Evolutionary conservation across 768 basidiomycete species (phyloP).

Genomic region (Boletus rufocinnamomeus): DNA sequence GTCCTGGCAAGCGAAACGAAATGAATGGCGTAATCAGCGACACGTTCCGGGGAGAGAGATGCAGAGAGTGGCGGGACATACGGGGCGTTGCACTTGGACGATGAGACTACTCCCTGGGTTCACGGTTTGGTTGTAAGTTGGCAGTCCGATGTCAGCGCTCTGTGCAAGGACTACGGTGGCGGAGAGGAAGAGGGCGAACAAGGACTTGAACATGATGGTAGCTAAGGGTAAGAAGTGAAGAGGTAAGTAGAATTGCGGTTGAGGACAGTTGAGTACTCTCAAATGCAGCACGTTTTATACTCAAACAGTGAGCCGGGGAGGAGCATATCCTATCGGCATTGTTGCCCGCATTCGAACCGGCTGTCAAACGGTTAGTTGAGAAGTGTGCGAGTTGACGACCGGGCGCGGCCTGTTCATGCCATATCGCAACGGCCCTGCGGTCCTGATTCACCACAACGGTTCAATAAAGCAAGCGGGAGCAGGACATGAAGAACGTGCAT

Average conservation of each 20-base stretch:
- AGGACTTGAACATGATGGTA: slow-evolving; percentile 18
- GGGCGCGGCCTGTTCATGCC: neutral
- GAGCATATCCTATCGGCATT: slow-evolving; percentile 2
- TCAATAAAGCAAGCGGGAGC: neutral
- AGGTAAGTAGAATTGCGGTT: neutral
- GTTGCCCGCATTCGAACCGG: slow-evolving; percentile 4
- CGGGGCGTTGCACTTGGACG: slow-evolving; percentile 51
- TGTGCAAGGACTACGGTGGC: slow-evolving; percentile 44
- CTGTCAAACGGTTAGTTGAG: neutral
- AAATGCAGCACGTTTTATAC: slow-evolving; percentile 9
- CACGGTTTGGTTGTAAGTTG: slow-evolving; percentile 33
- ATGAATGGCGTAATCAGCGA: neutral
- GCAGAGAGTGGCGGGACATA: slow-evolving; percentile 27
- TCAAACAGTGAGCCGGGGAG: neutral
- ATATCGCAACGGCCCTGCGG: neutral
- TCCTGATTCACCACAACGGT: neutral
- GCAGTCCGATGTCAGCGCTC: slow-evolving; percentile 41
- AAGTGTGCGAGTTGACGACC: no score
- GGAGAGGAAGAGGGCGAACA: slow-evolving; percentile 30
- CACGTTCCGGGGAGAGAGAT: neutral
- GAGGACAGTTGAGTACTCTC: neutral
- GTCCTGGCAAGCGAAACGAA: slow-evolving; percentile 28
- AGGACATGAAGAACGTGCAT: neutral
- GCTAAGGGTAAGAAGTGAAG: neutral
- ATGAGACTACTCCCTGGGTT: slow-evolving; percentile 40